Conservation (phyloP, 805 yeast species). For the Danielia oregonensis region DNA sequence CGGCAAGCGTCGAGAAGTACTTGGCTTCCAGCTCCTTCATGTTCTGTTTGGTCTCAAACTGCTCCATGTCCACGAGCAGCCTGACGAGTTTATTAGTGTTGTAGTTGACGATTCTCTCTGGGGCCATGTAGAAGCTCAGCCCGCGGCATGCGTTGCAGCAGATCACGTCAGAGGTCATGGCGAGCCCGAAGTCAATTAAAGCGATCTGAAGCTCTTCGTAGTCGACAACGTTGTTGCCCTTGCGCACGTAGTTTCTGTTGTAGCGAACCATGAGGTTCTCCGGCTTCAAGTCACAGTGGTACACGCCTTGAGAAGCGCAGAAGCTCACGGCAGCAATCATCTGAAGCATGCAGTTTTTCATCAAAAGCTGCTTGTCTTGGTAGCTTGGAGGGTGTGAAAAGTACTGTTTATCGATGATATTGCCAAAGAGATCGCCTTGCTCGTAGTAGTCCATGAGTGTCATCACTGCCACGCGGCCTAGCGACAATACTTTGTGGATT, state of each 20-base stretch:
- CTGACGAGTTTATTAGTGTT: slow-evolving; percentile 26
- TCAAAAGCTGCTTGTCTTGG: slow-evolving; percentile 43
- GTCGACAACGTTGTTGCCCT: slow-evolving; percentile 20
- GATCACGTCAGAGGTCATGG: slow-evolving; percentile 55
- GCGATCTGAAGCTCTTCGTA: slow-evolving; percentile 51
- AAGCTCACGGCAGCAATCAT: slow-evolving; percentile 34
- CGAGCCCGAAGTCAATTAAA: slow-evolving; percentile 87
- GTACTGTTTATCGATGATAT: slow-evolving; percentile 71
- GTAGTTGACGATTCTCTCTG: slow-evolving; percentile 64
- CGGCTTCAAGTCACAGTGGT: slow-evolving; percentile 43
- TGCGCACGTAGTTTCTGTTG: slow-evolving; percentile 9
- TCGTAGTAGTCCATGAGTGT: slow-evolving; percentile 83
- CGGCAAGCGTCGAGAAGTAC: slow-evolving; percentile 64
- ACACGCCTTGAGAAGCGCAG: slow-evolving; percentile 30
- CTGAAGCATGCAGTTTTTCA: slow-evolving; percentile 42
- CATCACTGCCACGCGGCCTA: slow-evolving; percentile 51
- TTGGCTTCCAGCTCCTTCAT: slow-evolving; percentile 21
- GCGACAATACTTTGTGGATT: slow-evolving; percentile 68
- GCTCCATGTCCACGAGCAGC: slow-evolving; percentile 28
- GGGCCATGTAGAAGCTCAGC: slow-evolving; percentile 89
- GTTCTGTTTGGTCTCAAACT: slow-evolving; percentile 17
- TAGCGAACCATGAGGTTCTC: slow-evolving; percentile 38
- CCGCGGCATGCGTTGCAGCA: slow-evolving; percentile 80
- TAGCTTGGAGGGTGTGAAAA: slow-evolving; percentile 52
- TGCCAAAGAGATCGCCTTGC: slow-evolving; percentile 82